Evolutionary conservation across 139 green algal species (phyloP), one percentile per base, ranked within the genome.

Genomic region (Auxenochlorella pyrenoidosa): DNA sequence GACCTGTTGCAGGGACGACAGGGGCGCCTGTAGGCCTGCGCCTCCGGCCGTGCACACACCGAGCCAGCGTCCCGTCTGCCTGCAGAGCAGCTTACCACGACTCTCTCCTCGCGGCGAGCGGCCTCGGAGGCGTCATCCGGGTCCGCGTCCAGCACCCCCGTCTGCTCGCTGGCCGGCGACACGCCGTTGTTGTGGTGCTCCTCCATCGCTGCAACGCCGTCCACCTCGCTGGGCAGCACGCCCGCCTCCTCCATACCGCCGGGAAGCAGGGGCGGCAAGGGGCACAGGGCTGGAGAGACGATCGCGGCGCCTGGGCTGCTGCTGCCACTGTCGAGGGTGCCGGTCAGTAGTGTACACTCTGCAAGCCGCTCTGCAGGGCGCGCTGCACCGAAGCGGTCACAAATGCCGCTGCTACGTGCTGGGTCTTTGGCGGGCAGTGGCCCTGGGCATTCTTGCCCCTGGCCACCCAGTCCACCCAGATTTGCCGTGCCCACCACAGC

Each of bases 1-100:
- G 10, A 94, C 79, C 88, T 88, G 75, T 79, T 18, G 80, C n/a
- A 36, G 47, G 32, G 47, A 19, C 32, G 51, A 51, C 71, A 30
- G 13, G 75, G 30, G 44, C 16, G 12, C 44, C 43, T 66, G 44
- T 47, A 19, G 26, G 40, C 73, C 34, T 30, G 30, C 75, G 54
- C 71, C 71, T 47, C 36, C 36, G 19, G 71, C 36, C 13, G 1
- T n/a, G 36, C 71, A 1, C 13, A 26, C 21, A 8, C 10, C 34
- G 70, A 28, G 1, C 77, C n/a, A 2, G 1, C 59, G 0, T 36
- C 51, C 78, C 8, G 36, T 51, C 34, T 12, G 34, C 36, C 41
- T 60, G 26, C 38, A 13, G 4, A 28, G 58, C n/a, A 44, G 51
- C 82, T 79, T 44, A 86, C 82, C 68, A 86, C 82, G 21, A 86